A percentile compares a stretch with the other conserved stretches of the same genome.
These are phyloP conservation scores for Epichloe brachyelytri DNA, from an alignment of 2,329 filamentous ascomycete species.

Conservation along the genomic window DNA sequence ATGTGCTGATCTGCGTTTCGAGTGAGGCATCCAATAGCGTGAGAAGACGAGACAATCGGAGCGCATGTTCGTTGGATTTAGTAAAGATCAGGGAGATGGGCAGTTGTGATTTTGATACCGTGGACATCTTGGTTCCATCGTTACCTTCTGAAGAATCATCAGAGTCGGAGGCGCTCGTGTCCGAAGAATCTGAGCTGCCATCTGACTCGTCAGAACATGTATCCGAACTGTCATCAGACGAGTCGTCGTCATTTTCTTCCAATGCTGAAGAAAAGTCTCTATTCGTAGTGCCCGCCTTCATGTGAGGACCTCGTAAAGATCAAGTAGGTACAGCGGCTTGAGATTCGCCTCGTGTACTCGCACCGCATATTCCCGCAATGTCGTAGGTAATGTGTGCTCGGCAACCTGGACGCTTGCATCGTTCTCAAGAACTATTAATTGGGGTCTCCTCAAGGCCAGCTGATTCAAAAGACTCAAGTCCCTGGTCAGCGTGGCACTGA, in stretches of 20 bases:
- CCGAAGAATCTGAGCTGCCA: conserved; percentile 19
- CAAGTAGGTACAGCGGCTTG: conserved; percentile 76
- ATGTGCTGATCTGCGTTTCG: conserved; percentile 46
- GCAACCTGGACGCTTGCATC: conserved; percentile 31
- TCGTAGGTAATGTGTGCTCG: conserved; percentile 45
- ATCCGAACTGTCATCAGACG: not conserved
- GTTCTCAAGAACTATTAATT: conserved; percentile 61
- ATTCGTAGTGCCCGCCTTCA: conserved; percentile 18
- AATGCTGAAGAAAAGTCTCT: not conserved
- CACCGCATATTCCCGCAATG: conserved; percentile 52
- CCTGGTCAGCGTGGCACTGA: conserved; percentile 85
- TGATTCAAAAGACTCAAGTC: conserved; percentile 70
- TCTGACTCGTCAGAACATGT: conserved; percentile 11
- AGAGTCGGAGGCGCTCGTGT: conserved; percentile 21
- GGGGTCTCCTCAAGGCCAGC: conserved; percentile 60
- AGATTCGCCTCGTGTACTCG: conserved; percentile 55
- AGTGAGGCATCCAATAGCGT: conserved; percentile 49
- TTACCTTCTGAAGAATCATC: conserved; percentile 9
- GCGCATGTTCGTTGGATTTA: conserved; percentile 75
- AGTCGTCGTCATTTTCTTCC: not conserved
- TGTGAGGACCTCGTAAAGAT: conserved; percentile 51
- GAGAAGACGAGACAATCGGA: conserved; percentile 75
- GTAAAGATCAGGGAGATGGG: conserved; percentile 67
- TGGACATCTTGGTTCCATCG: too few relatives aligned
- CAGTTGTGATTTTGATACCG: conserved; percentile 10